Base-by-base conservation (phyloP, 805 yeast genomes). In the Suhomyces faveliae region DNA sequence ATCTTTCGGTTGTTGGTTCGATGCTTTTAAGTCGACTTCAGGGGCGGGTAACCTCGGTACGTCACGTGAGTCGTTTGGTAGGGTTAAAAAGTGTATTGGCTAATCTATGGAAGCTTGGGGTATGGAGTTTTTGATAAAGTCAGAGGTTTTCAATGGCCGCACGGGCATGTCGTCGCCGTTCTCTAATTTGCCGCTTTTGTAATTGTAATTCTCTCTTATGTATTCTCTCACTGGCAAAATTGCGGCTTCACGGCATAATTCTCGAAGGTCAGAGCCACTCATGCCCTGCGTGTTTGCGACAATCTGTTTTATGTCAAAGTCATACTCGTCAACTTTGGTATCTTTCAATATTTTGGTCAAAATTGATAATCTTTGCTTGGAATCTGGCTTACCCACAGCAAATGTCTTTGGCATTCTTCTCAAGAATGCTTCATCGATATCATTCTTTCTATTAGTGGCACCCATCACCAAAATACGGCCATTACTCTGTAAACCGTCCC, bases 371-470 rank as follows among this genome's bases (percentile, higher is more conserved):
- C 98, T 74, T 63, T 92, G 95, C 5, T 65, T 72, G 1, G 76
- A 64, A 49, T 78, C 76, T 1, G 99, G 98, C 56, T 86, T 76
- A 1, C 79, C 75, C 17, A 94, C 83, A 2, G 90, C 81, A 64
- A 92, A 91, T 45, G 89, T 77, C 65, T 92, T 92, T 5, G 98
- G 97, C 81, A 92, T 77, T 61, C 99, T 80, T 67, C 99, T 80
- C 69, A 94, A 73, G 60, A 92, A 89, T 1, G 99, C 99, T 51
- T 80, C 78, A 62, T 92, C 99, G 40, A 92, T 92, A 63, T 92
- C 99, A 51, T 80, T 79, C 37, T 94, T 90, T 54, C 99, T 76
- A 64, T 92, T 92, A 0, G 99, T 92, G 8, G 98, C 98, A 2
- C 98, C 99, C 58, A 92, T 78, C 2, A 92, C 89, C 71, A 92